Evolutionary conservation across 2,329 filamentous ascomycete genomes (phyloP).

Genomic region (Colletotrichum filicis): DNA sequence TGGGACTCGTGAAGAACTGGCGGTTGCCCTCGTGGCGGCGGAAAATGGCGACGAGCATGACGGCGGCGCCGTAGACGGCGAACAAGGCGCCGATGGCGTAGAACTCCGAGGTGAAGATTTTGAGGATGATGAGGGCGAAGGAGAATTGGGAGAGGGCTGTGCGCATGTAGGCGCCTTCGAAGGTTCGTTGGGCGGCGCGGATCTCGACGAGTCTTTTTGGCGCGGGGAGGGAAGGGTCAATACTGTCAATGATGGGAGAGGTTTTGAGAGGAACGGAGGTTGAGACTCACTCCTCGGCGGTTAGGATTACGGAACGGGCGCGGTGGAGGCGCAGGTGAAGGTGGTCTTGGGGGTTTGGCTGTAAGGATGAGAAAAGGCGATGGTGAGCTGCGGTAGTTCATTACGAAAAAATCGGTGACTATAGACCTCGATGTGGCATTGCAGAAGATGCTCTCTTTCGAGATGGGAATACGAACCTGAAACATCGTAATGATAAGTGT

Average conservation of each 20-base stretch:
- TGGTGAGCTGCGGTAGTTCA: neutral
- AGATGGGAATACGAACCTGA: slow-evolving; percentile 21
- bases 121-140: slow-evolving; percentile 92
- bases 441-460: neutral
- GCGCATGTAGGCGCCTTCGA: slow-evolving; percentile 96
- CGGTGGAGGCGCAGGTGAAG: slow-evolving; percentile 86
- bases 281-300: slow-evolving; percentile 73
- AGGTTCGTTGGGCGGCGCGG: slow-evolving; percentile 93
- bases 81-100: slow-evolving; percentile 97
- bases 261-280: neutral
- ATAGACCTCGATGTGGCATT: neutral
- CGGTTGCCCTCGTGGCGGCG: slow-evolving; percentile 90
- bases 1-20: slow-evolving; percentile 81
- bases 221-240: neutral
- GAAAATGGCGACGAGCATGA: slow-evolving; percentile 86
- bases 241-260: too few relatives aligned
- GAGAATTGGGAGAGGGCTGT: slow-evolving; percentile 95
- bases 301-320: slow-evolving; percentile 84
- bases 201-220: slow-evolving; percentile 81
- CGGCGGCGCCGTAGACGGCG: slow-evolving; percentile 87
- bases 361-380: slow-evolving; percentile 12
- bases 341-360: slow-evolving; percentile 76
- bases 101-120: slow-evolving; percentile 97
- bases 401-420: neutral
- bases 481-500: slow-evolving; percentile 14